Evolutionary conservation across 257 asterid genomes (phyloP).

Genomic region (Schizonepeta tenuifolia): DNA sequence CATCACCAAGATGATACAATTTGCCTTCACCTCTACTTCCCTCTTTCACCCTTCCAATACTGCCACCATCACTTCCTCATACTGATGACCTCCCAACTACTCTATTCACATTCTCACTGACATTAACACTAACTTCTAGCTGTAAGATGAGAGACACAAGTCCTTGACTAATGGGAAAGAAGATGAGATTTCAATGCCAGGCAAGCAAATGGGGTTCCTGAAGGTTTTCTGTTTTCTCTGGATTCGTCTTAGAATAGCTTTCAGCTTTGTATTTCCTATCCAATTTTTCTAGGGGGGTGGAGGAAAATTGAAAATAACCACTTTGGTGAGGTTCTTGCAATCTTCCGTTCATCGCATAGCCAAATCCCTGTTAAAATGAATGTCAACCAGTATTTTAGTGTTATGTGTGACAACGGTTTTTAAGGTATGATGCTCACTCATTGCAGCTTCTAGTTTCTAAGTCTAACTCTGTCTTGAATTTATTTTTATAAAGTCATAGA

Average conservation of each 20-base stretch:
- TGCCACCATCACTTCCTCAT: neutral
- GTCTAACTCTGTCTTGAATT: slow-evolving; percentile 16
- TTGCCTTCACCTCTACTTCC: neutral
- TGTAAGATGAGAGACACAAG: neutral
- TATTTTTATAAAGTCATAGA: neutral
- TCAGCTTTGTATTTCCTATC: too few relatives aligned
- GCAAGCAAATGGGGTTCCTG: neutral
- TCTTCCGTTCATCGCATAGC: slow-evolving; percentile 15
- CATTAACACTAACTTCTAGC: neutral
- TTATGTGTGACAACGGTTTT: slow-evolving; percentile 14
- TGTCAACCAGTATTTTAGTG: slow-evolving; percentile 11
- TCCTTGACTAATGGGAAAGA: neutral
- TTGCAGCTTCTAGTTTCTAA: slow-evolving; percentile 18
- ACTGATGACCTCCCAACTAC: neutral
- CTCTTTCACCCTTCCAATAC: slow-evolving; percentile 4
- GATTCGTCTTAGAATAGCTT: too few relatives aligned
- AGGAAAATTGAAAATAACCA: too few relatives aligned
- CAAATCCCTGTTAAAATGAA: slow-evolving; percentile 14
- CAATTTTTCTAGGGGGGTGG: too few relatives aligned
- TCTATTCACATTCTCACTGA: neutral
- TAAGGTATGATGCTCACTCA: neutral
- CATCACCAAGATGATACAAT: neutral
- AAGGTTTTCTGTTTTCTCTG: too few relatives aligned
- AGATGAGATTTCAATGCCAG: neutral
- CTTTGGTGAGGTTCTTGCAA: too few relatives aligned